phyloP scores from a whole-genome alignment of 169 alveolate species.

The Hepatocystis sp. region DNA sequence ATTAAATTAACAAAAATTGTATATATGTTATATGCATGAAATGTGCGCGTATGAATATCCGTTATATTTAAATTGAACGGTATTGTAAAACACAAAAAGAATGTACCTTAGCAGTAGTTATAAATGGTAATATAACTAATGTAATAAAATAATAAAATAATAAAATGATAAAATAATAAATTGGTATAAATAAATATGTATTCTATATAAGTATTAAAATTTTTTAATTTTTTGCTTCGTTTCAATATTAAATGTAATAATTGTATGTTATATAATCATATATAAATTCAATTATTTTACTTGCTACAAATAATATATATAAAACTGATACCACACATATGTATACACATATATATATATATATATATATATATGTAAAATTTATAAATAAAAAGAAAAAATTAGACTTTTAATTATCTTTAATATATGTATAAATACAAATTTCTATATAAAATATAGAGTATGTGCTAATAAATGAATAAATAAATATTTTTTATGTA shows the following conservation, averaged over 20 bases:
- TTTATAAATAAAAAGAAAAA: neutral
- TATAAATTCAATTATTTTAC: conserved; percentile 30
- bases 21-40: no score
- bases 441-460: conserved; percentile 3
- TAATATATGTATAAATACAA: conserved; percentile 9
- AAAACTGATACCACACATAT: neutral
- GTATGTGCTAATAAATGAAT: conserved; percentile 5
- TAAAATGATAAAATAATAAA: no score
- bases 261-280: conserved; percentile 19
- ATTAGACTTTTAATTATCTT: neutral
- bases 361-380: neutral
- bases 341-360: neutral
- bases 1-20: no score
- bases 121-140: no score
- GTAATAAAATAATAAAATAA: no score
- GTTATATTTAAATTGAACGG: no score
- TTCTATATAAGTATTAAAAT: conserved; percentile 1
- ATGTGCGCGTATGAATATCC: no score
- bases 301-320: conserved; percentile 9
- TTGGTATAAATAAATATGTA: no score
- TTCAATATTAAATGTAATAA: conserved; percentile 16
- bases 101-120: no score
- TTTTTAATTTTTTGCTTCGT: conserved; percentile 3
- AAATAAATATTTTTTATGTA: neutral
- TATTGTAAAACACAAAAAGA: no score